Evolutionary conservation across 1,284 basidiomycete species (phyloP), one percentile per base, ranked within the genome.

Genomic region (Melampsora abietis-canadensis): DNA sequence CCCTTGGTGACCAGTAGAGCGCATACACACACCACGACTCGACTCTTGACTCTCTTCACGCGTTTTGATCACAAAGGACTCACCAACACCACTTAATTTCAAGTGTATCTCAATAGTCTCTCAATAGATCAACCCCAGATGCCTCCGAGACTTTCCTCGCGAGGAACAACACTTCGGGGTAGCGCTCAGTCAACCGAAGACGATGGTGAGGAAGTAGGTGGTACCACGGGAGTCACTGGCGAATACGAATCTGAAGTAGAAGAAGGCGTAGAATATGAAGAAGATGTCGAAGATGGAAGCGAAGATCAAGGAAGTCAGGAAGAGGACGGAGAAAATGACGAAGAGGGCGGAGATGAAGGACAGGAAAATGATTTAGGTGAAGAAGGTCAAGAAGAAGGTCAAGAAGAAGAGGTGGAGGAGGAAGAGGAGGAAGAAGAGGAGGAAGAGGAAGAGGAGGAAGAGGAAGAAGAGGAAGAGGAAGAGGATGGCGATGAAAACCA

Each of bases 401-500:
- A n/a, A n/a, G n/a, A 61, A 17, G 76, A 63, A 0, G 51, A 54
- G 21, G 46, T 59, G 10, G 70, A 59, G 19, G 68, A 74, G 47
- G 75, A 65, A 14, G 70, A 51, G 19, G 68, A 64, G 12, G 60
- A 75, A 15, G 76, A 60, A 14, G 60, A 17, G 17, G 24, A 31
- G 3, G 30, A 30, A 27, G 72, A 66, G 2, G 47, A 59, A 24
- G 63, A 60, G n/a, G 51, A 66, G 54, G 75, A 69, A 27, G 78
- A 68, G n/a, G 67, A 66, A 4, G 77, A 61, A 17, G 76, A 75
- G 4, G 76, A 67, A 15, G 70, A 48, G 4, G 63, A 66, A n/a
- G 68, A 63, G 31, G 77, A 70, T 24, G 64, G 59, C 17, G 77
- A 77, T 69, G 74, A 68, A 5, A 68, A 68, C 76, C 48, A 78